Evolutionary conservation across 805 yeast genomes (phyloP).

Genomic region (Starmerella stellata): DNA sequence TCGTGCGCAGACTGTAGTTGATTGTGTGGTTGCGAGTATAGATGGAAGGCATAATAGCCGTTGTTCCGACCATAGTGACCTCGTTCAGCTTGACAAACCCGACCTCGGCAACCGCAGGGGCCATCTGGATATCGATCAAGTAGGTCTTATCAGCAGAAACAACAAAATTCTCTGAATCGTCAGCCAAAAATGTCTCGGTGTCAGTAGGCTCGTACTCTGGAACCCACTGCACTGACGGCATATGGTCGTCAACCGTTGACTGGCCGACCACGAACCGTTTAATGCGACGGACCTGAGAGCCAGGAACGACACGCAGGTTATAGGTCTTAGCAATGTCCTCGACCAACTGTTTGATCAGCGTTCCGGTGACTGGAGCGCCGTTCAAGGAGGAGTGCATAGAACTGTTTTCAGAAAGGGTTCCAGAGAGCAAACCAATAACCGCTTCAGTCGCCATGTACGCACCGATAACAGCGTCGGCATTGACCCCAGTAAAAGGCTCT

Average conservation of each 20-base stretch:
- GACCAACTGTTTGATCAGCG: slow-evolving; percentile 51
- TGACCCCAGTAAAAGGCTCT: slow-evolving; percentile 66
- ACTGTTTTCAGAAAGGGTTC: slow-evolving; percentile 40
- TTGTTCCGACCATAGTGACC: slow-evolving; percentile 19
- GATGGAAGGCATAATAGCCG: slow-evolving; percentile 30
- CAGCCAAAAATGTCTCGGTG: slow-evolving; percentile 20
- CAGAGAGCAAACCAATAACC: slow-evolving; percentile 56
- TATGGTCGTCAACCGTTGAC: slow-evolving; percentile 84
- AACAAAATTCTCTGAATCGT: slow-evolving; percentile 34
- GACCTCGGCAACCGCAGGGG: slow-evolving; percentile 34
- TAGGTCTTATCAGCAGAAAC: slow-evolving; percentile 74
- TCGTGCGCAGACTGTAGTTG: slow-evolving; percentile 55
- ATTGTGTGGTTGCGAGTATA: slow-evolving; percentile 78
- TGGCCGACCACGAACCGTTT: slow-evolving; percentile 93
- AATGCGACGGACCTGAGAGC: slow-evolving; percentile 77
- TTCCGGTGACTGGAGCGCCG: slow-evolving; percentile 42
- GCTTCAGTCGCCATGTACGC: slow-evolving; percentile 79
- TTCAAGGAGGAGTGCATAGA: slow-evolving; percentile 21
- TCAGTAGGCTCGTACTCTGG: slow-evolving; percentile 14
- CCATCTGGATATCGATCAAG: slow-evolving; percentile 64
- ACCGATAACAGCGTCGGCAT: slow-evolving; percentile 83
- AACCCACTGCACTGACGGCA: slow-evolving; percentile 56
- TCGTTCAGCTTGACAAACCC: slow-evolving; percentile 19
- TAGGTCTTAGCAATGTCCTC: slow-evolving; percentile 74
- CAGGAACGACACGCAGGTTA: slow-evolving; percentile 76